A percentile compares a stretch with the other conserved stretches of the same genome.
Conservation (phyloP, 805 yeast genomes). For the Cyberlindnera sargentensis region DNA sequence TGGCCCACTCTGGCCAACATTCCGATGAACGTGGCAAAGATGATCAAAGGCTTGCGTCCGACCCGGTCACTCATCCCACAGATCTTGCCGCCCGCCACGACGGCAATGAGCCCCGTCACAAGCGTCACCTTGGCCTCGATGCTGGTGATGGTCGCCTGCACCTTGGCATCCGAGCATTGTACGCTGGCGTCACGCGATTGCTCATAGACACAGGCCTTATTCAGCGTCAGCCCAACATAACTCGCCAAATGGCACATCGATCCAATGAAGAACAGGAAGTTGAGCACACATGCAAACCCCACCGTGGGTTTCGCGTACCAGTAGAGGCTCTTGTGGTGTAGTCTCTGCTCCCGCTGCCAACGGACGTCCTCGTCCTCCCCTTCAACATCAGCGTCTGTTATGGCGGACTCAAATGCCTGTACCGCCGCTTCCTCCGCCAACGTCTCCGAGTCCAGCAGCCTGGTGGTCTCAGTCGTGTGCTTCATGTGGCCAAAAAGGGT, state of each 20-base stretch:
- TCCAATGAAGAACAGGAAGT: constrained; percentile 38
- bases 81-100: constrained; percentile 52
- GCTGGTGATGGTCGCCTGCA: constrained; percentile 40
- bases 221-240: constrained; percentile 27
- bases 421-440: constrained; percentile 6
- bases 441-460: constrained; percentile 2
- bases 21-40: constrained; percentile 24
- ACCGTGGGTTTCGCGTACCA: constrained; percentile 58
- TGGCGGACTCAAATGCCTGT: constrained; percentile 35
- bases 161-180: constrained; percentile 31
- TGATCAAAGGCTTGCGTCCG: constrained; percentile 51
- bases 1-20: constrained; percentile 18
- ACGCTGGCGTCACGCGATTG: constrained; percentile 16
- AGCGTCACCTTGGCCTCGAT: constrained; percentile 40
- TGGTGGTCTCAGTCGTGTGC: background rate
- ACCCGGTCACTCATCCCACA: constrained; percentile 57
- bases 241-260: constrained; percentile 34
- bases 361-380: constrained; percentile 37
- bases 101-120: constrained; percentile 36
- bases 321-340: constrained; percentile 33
- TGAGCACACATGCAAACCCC: constrained; percentile 36
- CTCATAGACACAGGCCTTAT: constrained; percentile 22
- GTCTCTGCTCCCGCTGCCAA: constrained; percentile 44
- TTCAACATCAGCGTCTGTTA: constrained; percentile 24
- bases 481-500: too few relatives aligned